phyloP scores from a whole-genome alignment of 164 flowering plant genomes.

The Malania oleifera region DNA sequence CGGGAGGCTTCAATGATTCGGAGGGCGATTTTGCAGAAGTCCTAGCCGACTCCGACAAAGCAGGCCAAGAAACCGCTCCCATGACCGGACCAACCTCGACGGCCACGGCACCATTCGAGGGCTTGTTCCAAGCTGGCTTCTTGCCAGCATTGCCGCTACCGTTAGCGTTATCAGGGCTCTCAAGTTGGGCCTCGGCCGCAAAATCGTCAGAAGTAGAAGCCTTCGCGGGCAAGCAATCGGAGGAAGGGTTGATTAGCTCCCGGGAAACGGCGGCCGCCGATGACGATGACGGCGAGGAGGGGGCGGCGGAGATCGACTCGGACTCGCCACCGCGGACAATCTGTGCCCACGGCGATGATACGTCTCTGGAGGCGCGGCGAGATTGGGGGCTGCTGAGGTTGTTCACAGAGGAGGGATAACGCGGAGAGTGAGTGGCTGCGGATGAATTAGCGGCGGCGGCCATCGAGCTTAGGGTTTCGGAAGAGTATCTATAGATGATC shows the following conservation, averaged over 20 bases:
- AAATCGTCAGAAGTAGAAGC: not conserved
- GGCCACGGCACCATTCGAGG: too few relatives aligned
- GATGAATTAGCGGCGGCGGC: constrained; percentile 7
- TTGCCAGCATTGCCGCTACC: constrained; percentile 31
- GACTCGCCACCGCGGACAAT: constrained; percentile 19
- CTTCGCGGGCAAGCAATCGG: not conserved
- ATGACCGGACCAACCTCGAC: too few relatives aligned
- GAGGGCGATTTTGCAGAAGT: too few relatives aligned
- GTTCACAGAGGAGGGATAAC: constrained; percentile 3
- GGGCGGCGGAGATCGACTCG: constrained; percentile 16
- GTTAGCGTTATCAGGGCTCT: constrained; percentile 11
- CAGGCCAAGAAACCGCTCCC: too few relatives aligned
- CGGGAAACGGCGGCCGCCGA: not conserved
- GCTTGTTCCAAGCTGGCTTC: constrained; percentile 32
- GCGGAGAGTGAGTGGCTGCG: constrained; percentile 7
- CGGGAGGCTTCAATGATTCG: too few relatives aligned
- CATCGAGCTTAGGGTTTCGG: constrained; percentile 19
- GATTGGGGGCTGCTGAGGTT: constrained; percentile 12
- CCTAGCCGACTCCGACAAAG: too few relatives aligned
- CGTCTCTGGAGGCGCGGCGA: not conserved
- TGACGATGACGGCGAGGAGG: constrained; percentile 2
- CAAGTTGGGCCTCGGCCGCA: constrained; percentile 6
- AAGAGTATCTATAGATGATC: not conserved
- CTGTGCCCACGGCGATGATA: constrained; percentile 21
- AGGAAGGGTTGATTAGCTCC: not conserved